phyloP scores from a whole-genome alignment of 2,329 filamentous ascomycete species.

The Cryphonectria parasitica region DNA sequence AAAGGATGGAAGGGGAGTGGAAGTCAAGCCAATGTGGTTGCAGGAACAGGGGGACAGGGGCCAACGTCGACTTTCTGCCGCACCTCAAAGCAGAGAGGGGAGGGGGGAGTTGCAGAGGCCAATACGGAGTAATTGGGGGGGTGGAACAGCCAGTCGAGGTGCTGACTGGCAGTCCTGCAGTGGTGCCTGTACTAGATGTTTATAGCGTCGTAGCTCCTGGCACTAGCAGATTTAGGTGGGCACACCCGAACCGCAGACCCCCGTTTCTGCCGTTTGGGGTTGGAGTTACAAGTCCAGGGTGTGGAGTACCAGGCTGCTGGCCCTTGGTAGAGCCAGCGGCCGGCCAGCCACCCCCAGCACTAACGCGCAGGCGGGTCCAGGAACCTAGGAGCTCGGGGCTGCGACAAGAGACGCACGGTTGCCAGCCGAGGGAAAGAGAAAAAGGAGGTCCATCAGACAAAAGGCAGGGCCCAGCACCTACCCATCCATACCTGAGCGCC shows the following conservation, averaged over 20 bases:
- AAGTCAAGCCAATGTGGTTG: slow-evolving; percentile 1
- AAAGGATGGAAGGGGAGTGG: slow-evolving; percentile 6
- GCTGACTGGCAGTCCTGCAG: slow-evolving; percentile 11
- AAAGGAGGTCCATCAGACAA: slow-evolving; percentile 11
- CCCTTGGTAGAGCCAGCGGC: neutral
- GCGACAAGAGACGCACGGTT: slow-evolving; percentile 9
- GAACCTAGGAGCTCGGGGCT: neutral
- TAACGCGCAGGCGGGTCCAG: neutral
- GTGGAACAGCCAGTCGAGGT: slow-evolving; percentile 1
- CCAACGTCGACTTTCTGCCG: neutral
- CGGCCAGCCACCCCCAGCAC: neutral
- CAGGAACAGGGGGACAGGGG: slow-evolving; percentile 3
- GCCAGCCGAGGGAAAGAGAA: slow-evolving; percentile 9
- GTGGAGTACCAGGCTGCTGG: neutral
- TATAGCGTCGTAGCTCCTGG: slow-evolving; percentile 19
- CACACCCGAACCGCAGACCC: slow-evolving; percentile 9
- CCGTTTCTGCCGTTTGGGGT: neutral
- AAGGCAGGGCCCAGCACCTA: neutral
- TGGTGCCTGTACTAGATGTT: slow-evolving; percentile 16
- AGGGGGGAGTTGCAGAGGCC: neutral
- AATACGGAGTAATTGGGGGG: neutral
- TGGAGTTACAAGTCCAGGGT: slow-evolving; percentile 6
- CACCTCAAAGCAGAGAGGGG: neutral
- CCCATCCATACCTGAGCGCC: neutral
- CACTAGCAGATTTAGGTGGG: slow-evolving; percentile 21